Evolutionary conservation across 2,329 filamentous ascomycete species (phyloP), one percentile per base, ranked within the genome.

Genomic region (Neofusicoccum umdonicola): DNA sequence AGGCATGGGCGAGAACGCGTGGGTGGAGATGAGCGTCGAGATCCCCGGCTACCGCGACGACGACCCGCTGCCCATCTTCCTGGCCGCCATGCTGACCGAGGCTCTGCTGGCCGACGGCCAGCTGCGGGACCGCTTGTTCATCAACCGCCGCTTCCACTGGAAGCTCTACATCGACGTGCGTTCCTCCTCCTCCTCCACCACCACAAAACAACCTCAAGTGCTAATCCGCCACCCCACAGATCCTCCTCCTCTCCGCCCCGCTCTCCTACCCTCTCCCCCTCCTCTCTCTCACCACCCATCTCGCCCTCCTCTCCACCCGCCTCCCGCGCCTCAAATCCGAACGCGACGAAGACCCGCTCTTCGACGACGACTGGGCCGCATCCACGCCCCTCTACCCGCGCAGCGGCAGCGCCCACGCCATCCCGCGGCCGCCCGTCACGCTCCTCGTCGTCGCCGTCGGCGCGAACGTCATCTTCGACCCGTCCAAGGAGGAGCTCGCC

Each of bases 361-460:
- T 99, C 79, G 90, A 97, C 80, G 95, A 99, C 79, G 95, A 99
- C 80, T 99, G 95, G 95, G 92, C 90, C 68, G 90, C 90, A 15
- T 88, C 93, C 0, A 84, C 87, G 17, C 88, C 88, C 65, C 81
- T 99, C 35, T 99, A 96, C 79, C 85, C 88, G 1, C 84, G 83
- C 66, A 69, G 68, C 15, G 71, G 67, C 17, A 67, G 69, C 4
- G 65, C 67, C 22, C 22, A 22, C n/a, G 66, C 62, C 35, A 60
- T 66, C 47, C 67, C 82, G 37, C 86, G 89, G 56, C 95, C 95
- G 4, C 93, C 95, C 0, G 86, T 99, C 64, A 97, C 94, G 3
- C 85, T 99, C 19, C 88, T 99, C 11, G 92, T 98, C 64, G 90
- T 96, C 77, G 87, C 90, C 3, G 89, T 97, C 0, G 91, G 90